These are phyloP conservation scores for Fusarium sp. DNA, from an alignment of 2,329 filamentous ascomycete species.

Conservation along the genomic window DNA sequence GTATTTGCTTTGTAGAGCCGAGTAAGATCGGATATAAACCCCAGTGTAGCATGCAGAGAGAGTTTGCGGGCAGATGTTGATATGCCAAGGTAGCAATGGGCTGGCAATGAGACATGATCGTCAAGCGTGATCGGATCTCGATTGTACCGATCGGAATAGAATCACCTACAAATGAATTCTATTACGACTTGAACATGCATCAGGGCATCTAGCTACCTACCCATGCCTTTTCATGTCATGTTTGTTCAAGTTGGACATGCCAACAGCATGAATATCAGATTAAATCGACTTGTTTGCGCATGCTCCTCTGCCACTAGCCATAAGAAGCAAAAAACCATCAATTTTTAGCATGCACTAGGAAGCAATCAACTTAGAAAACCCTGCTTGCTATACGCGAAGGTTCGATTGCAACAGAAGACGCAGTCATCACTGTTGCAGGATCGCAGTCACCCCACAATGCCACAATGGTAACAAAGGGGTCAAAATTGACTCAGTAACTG, in stretches of 20 bases:
- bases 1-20: background rate
- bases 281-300: background rate
- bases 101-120: background rate
- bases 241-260: background rate
- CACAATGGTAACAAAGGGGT: slow-evolving; percentile 5
- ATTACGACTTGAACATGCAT: background rate
- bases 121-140: slow-evolving; percentile 33
- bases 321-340: background rate
- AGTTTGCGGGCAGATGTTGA: background rate
- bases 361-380: background rate
- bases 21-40: background rate
- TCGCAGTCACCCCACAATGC: background rate
- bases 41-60: background rate
- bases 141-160: slow-evolving; percentile 26
- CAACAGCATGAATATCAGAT: background rate
- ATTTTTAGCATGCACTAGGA: background rate
- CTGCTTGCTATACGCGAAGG: background rate
- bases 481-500: background rate
- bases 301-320: background rate
- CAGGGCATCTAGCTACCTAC: background rate
- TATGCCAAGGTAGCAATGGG: background rate
- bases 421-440: background rate
- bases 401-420: background rate
- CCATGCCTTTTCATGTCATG: background rate
- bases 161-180: background rate